Base-by-base conservation (phyloP, 805 yeast genomes). In the Metschnikowia proteae region DNA sequence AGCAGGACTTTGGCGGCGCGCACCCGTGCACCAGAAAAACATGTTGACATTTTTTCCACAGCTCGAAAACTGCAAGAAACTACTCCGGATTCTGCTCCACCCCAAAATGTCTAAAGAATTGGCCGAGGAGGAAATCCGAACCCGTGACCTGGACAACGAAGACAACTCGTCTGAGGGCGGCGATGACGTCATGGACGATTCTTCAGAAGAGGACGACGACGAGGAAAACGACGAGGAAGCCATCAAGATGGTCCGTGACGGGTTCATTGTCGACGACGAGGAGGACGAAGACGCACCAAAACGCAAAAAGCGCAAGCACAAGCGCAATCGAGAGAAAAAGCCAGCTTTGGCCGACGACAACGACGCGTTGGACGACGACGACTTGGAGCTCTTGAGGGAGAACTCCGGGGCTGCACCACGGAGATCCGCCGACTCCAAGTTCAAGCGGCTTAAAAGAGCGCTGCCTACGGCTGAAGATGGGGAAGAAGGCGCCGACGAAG, bases 181-280 rank as follows among this genome's bases (percentile, higher is more conserved):
- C 32, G 63, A 61, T 42, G 75, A 71, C 48, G 57, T 72, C 17
- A 77, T 78, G 52, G 94, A 63, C 38, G 68, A 87, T 57, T 86
- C 95, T 7, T 86, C 94, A 9, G 95, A 87, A 47, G 97, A 91
- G 52, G 97, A 90, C 36, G 96, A 87, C 6, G 96, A 88, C 33
- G 91, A 84, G 40, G 96, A 88, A 29, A 72, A 71, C 37, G 96
- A 90, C 61, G 97, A 86, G 60, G 97, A 91, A 56, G 97, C 91
- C 60, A 82, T 86, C 41, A 79, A 84, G 55, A 80, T 80, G 58
- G 85, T 91, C 37, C 81, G 92, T 42, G 96, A 90, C 53, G 97
- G 97, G 0, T 90, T 92, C 66, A 91, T 92, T 60, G 97, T 88
- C 17, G 97, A 90, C 59, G 96, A 88, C 58, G 96, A 86, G 50